Base-by-base conservation (phyloP, 2,329 filamentous ascomycete genomes). In the Alternaria gaisen region DNA sequence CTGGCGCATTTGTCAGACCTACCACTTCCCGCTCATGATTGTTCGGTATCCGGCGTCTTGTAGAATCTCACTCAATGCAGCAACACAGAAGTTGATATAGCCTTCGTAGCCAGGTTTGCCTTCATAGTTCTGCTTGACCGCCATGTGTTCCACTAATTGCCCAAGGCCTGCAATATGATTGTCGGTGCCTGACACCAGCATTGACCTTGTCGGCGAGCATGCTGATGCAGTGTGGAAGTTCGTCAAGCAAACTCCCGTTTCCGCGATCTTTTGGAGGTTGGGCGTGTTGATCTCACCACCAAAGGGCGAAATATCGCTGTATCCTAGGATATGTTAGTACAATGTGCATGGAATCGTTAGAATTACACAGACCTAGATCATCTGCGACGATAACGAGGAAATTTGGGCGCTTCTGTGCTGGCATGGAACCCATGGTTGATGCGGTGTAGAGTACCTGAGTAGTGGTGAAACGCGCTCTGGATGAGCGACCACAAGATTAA, bases 141-240 rank as follows among this genome's bases (percentile, higher is more conserved):
- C 81, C 62, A 83, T 82, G 65, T 84, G 87, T 76, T 87, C 65
- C 24, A 85, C 82, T 56, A 89, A 73, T 59, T 87, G 86, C 3
- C 86, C 87, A 4, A 89, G 79, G 1, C 87, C 84, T 11, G 84
- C 83, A 56, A 86, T 86, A 69, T 86, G 86, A 66, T 88, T 83
- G 68, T 88, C 86, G 0, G 87, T 89, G 3, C 87, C 87, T 0
- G 86, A 88, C 82, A 90, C 85, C 64, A 90, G 83, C 88, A 90
- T 90, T 20, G 87, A 85, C 32, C 87, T 80, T 3, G 86, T 87
- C 1, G 88, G 88, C 47, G 87, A 89, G 75, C 87, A 90, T 47
- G 87, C 87, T 2, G 87, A 85, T 0, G 88, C 87, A 2, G 86
- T 85, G 69, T 90, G 88, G 72, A 88, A 90, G 67, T 88, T 85